Evolutionary conservation across 768 basidiomycete genomes (phyloP).

Genomic region (Boletus sensibilis): DNA sequence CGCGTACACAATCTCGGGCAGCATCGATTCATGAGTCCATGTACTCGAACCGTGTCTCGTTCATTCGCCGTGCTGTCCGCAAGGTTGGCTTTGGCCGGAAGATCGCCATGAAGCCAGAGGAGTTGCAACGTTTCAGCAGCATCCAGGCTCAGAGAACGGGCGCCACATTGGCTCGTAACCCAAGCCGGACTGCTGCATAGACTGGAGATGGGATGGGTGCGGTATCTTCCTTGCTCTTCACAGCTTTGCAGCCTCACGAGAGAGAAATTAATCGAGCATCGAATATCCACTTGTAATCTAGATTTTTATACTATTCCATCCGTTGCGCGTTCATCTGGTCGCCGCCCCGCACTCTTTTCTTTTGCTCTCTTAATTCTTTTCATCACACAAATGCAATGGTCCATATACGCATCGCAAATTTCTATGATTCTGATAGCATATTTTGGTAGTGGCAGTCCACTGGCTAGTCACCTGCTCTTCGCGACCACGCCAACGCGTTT

Average conservation of each 20-base stretch:
- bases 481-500: not conserved
- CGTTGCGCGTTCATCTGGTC: constrained; percentile 17
- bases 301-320: constrained; percentile 27
- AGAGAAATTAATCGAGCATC: constrained; percentile 26
- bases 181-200: constrained; percentile 58
- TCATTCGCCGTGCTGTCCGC: constrained; percentile 84
- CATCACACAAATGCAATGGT: constrained; percentile 14
- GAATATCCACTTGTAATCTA: constrained; percentile 36
- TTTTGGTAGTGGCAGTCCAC: not conserved
- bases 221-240: constrained; percentile 23
- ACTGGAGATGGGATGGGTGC: constrained; percentile 22
- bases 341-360: constrained; percentile 17
- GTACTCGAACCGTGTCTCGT: constrained; percentile 93
- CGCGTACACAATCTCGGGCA: constrained; percentile 85
- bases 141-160: constrained; percentile 84
- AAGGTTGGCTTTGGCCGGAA: constrained; percentile 87
- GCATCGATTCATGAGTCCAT: constrained; percentile 88
- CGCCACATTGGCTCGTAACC: constrained; percentile 73
- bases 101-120: constrained; percentile 79
- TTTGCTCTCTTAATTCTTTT: constrained; percentile 9
- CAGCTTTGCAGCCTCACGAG: constrained; percentile 11
- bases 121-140: constrained; percentile 81
- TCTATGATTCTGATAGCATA: constrained; percentile 10
- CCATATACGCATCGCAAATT: constrained; percentile 19
- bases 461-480: not conserved